A percentile compares a stretch with the other conserved stretches of the same genome.
Evolutionary conservation across 768 basidiomycete species (phyloP).

Genomic region (Macrolepiota albuminosa): DNA sequence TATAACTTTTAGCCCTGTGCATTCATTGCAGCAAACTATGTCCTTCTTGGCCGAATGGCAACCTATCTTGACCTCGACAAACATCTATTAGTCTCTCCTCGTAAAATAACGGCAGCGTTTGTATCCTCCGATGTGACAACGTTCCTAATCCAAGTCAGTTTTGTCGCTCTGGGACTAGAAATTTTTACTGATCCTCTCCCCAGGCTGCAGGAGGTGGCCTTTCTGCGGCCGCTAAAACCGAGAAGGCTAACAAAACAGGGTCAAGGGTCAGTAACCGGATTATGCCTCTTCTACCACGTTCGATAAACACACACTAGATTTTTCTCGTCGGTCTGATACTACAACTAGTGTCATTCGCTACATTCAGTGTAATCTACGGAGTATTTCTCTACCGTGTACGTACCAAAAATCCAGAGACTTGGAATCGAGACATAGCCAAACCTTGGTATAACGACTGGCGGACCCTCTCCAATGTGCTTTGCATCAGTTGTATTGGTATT

Average conservation of each 20-base stretch:
- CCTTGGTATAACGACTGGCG: constrained; percentile 58
- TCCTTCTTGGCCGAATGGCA: constrained; percentile 60
- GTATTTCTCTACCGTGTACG: constrained; percentile 47
- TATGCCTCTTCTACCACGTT: neutral
- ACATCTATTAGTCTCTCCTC: constrained; percentile 45
- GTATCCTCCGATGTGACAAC: constrained; percentile 59
- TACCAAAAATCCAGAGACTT: constrained; percentile 33
- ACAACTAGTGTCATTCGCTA: constrained; percentile 48
- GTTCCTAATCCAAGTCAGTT: constrained; percentile 56
- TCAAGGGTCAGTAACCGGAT: constrained; percentile 26
- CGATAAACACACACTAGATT: neutral
- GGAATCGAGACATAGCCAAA: constrained; percentile 31
- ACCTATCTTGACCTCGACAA: constrained; percentile 40
- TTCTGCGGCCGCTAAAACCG: constrained; percentile 34
- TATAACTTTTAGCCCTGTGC: constrained; percentile 54
- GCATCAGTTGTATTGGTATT: constrained; percentile 57
- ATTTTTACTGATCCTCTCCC: neutral
- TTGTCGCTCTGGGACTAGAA: neutral
- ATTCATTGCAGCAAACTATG: constrained; percentile 66
- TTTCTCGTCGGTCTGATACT: constrained; percentile 28
- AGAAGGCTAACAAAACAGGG: constrained; percentile 22
- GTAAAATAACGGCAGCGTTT: constrained; percentile 51
- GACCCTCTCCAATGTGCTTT: constrained; percentile 43
- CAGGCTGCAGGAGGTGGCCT: constrained; percentile 47
- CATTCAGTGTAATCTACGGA: constrained; percentile 42